Evolutionary conservation across 1,284 basidiomycete genomes (phyloP).

Genomic region (Trametes versicolor): DNA sequence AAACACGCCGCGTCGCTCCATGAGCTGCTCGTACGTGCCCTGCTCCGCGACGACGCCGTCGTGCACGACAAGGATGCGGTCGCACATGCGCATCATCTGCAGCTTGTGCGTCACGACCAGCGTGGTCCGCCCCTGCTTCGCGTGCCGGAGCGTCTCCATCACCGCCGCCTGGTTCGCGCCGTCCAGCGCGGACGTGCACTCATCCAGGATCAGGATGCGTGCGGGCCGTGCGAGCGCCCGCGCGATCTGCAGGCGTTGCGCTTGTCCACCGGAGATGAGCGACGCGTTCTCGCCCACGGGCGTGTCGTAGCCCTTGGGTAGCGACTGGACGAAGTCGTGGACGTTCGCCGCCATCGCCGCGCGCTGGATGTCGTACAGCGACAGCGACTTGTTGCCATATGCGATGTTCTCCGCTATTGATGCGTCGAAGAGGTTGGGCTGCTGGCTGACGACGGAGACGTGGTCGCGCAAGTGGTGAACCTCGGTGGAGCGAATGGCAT

Average conservation of each 20-base stretch:
- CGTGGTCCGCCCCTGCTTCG: conserved; percentile 79
- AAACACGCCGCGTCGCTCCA: conserved; percentile 79
- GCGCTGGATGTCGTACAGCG: conserved; percentile 64
- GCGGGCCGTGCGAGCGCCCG: conserved; percentile 82
- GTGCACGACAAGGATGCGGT: conserved; percentile 86
- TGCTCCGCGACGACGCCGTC: conserved; percentile 84
- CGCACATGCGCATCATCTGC: conserved; percentile 92
- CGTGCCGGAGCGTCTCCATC: conserved; percentile 77
- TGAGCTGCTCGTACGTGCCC: conserved; percentile 80
- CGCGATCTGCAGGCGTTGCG: conserved; percentile 93
- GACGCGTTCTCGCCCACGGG: conserved; percentile 88
- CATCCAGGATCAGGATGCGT: conserved; percentile 89
- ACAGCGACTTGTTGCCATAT: conserved; percentile 71
- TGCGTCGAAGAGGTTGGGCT: conserved; percentile 88
- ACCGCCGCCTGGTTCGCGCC: conserved; percentile 83
- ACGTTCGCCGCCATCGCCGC: conserved; percentile 85
- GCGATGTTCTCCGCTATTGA: conserved; percentile 88
- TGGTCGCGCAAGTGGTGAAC: conserved; percentile 82
- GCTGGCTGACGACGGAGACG: conserved; percentile 87
- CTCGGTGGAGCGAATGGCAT: conserved; percentile 65
- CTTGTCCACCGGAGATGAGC: conserved; percentile 94
- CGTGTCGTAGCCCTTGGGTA: conserved; percentile 90
- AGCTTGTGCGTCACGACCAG: conserved; percentile 95
- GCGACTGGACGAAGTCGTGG: conserved; percentile 85
- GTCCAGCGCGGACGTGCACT: conserved; percentile 94